Evolutionary conservation across 441 rosid species (phyloP).

Genomic region (Sinapis alba): DNA sequence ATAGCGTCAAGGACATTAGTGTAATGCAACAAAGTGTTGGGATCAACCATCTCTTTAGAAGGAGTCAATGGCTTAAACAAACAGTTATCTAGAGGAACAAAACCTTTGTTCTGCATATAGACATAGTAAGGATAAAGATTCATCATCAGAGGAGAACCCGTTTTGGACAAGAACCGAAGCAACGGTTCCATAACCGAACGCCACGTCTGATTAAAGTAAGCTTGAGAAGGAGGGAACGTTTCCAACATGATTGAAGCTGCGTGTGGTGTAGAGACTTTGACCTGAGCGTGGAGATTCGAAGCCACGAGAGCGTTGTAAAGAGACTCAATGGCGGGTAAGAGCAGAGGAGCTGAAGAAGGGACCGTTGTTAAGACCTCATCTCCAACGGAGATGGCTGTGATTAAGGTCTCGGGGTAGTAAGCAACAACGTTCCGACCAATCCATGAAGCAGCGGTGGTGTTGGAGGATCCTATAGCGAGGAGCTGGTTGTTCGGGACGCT

Average conservation of each 20-base stretch:
- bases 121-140: conserved; percentile 95
- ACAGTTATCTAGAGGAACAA: conserved; percentile 86
- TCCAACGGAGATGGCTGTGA: conserved; percentile 76
- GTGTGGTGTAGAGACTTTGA: conserved; percentile 90
- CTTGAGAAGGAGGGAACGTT: conserved; percentile 91
- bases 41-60: conserved; percentile 93
- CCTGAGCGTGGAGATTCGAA: conserved; percentile 78
- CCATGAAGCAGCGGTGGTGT: conserved; percentile 88
- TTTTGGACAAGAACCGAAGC: conserved; percentile 77
- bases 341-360: conserved; percentile 80
- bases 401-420: conserved; percentile 74
- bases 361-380: conserved; percentile 91
- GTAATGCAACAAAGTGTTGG: conserved; percentile 93
- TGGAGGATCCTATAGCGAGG: conserved; percentile 90
- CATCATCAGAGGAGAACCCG: conserved; percentile 92
- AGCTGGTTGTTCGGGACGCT: conserved; percentile 96
- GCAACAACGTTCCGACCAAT: conserved; percentile 79
- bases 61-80: conserved; percentile 91
- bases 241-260: conserved; percentile 83
- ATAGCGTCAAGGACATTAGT: conserved; percentile 92
- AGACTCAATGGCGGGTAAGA: conserved; percentile 82
- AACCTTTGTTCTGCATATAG: conserved; percentile 93
- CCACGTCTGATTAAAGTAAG: conserved; percentile 92
- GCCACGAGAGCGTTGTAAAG: conserved; percentile 86
- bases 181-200: conserved; percentile 67